A percentile compares a stretch with the other conserved stretches of the same genome.
phyloP scores from a whole-genome alignment of 768 basidiomycete genomes.

The Suillus fuscotomentosus region DNA sequence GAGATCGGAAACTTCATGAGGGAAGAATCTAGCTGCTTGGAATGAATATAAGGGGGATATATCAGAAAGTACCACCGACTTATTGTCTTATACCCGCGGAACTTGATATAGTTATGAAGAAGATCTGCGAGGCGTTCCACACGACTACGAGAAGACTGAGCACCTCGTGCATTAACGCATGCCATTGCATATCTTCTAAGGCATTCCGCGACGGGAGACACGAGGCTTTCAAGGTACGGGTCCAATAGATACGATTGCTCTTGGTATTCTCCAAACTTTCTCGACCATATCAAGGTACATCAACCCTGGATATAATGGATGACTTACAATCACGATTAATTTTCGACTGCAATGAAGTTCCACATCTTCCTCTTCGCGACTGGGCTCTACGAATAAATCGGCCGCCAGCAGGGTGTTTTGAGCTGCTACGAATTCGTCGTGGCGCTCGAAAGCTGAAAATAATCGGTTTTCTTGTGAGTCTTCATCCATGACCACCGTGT shows the following conservation, averaged over 20 bases:
- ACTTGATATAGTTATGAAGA: constrained; percentile 82
- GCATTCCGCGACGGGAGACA: constrained; percentile 67
- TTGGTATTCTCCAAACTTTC: constrained; percentile 84
- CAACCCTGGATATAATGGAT: constrained; percentile 3
- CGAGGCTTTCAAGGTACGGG: constrained; percentile 78
- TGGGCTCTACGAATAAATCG: constrained; percentile 44
- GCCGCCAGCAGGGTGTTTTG: constrained; percentile 51
- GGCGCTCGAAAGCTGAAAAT: constrained; percentile 59
- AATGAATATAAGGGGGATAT: constrained; percentile 14
- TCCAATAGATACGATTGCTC: constrained; percentile 93
- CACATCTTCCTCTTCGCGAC: constrained; percentile 39
- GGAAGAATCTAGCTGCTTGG: constrained; percentile 82
- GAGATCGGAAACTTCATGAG: constrained; percentile 85
- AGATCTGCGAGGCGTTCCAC: constrained; percentile 56
- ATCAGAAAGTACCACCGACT: constrained; percentile 50
- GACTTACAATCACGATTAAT: constrained; percentile 51
- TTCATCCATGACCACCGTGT: constrained; percentile 33
- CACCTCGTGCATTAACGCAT: constrained; percentile 29
- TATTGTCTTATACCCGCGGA: constrained; percentile 87
- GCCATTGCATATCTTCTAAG: constrained; percentile 55
- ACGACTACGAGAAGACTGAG: constrained; percentile 34
- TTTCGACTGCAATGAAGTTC: constrained; percentile 44
- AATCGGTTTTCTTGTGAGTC: constrained; percentile 42
- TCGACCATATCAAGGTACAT: background rate
- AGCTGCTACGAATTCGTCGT: constrained; percentile 54